These are phyloP conservation scores for Metschnikowia lunata DNA, from an alignment of 805 yeast species.

Conservation along the genomic window DNA sequence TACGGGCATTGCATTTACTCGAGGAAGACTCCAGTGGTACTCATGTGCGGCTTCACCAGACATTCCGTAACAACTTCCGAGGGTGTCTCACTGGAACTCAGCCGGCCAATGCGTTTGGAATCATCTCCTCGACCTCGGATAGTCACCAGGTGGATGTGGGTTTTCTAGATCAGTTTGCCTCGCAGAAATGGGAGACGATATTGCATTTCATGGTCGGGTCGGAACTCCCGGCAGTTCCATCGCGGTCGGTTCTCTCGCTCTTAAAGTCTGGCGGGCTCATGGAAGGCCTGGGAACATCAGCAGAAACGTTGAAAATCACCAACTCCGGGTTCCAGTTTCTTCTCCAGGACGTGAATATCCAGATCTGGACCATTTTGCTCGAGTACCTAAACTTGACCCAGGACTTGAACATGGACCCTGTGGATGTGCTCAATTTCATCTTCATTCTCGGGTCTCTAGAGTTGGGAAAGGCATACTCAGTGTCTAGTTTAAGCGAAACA, in stretches of 20 bases:
- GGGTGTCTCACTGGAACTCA: constrained; percentile 82
- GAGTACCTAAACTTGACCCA: constrained; percentile 87
- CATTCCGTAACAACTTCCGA: constrained; percentile 69
- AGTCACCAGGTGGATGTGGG: constrained; percentile 55
- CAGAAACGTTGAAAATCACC: constrained; percentile 60
- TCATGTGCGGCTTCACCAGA: constrained; percentile 57
- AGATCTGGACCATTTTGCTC: constrained; percentile 85
- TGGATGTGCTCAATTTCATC: constrained; percentile 88
- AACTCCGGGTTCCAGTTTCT: constrained; percentile 91
- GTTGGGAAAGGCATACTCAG: constrained; percentile 79
- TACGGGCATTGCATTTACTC: constrained; percentile 71
- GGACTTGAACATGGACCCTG: constrained; percentile 86
- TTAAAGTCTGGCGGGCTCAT: constrained; percentile 79
- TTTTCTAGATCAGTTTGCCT: constrained; percentile 74
- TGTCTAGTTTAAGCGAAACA: constrained; percentile 66
- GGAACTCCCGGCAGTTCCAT: constrained; percentile 59
- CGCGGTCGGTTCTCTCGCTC: constrained; percentile 74
- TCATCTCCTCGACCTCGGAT: constrained; percentile 50
- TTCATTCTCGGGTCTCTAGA: constrained; percentile 92
- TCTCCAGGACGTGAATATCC: constrained; percentile 88
- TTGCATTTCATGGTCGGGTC: constrained; percentile 98
- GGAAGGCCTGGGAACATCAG: constrained; percentile 52
- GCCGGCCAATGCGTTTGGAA: constrained; percentile 70
- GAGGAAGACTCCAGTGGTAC: constrained; percentile 51
- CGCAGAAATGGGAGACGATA: constrained; percentile 89